Conservation (phyloP, 106 monocot genomes). For the Chionographis japonica region DNA sequence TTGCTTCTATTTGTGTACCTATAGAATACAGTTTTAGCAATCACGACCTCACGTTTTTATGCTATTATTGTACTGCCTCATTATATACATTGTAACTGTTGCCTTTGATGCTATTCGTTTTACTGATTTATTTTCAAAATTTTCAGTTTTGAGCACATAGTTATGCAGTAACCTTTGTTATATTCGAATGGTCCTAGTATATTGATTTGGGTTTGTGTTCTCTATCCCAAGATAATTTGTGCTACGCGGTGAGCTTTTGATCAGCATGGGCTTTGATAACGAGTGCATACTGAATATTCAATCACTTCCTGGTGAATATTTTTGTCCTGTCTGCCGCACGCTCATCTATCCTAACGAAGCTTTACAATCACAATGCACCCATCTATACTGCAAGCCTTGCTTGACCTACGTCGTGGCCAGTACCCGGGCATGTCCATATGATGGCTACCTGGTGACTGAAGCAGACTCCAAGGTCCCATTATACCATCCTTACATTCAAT, state of each 20-base stretch:
- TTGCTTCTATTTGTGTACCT: too few species aligned
- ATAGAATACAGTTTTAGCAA: too few species aligned
- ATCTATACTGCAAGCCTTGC: slow-evolving; percentile 94
- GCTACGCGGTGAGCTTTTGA: background rate
- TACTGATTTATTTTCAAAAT: too few species aligned
- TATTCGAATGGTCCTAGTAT: too few species aligned
- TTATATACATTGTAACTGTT: too few species aligned
- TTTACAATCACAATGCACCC: slow-evolving; percentile 84
- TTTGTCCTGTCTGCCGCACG: slow-evolving; percentile 94
- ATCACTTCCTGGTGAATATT: slow-evolving; percentile 95
- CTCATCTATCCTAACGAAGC: slow-evolving; percentile 87
- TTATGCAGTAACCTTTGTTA: too few species aligned
- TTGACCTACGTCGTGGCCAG: slow-evolving; percentile 83
- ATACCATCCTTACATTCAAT: background rate
- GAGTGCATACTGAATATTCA: slow-evolving; percentile 89
- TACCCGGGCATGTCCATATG: slow-evolving; percentile 89
- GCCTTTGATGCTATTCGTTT: too few species aligned
- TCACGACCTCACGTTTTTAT: too few species aligned
- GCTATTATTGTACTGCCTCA: too few species aligned
- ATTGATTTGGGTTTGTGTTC: too few species aligned
- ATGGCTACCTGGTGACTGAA: slow-evolving; percentile 92
- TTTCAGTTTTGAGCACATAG: too few species aligned
- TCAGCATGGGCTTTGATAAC: slow-evolving; percentile 88
- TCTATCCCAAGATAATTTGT: slow-evolving; percentile 3
- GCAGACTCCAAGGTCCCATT: slow-evolving; percentile 76